Evolutionary conservation across 352 stramenopile species (phyloP).

Genomic region (Elongisporangium senticosum): DNA sequence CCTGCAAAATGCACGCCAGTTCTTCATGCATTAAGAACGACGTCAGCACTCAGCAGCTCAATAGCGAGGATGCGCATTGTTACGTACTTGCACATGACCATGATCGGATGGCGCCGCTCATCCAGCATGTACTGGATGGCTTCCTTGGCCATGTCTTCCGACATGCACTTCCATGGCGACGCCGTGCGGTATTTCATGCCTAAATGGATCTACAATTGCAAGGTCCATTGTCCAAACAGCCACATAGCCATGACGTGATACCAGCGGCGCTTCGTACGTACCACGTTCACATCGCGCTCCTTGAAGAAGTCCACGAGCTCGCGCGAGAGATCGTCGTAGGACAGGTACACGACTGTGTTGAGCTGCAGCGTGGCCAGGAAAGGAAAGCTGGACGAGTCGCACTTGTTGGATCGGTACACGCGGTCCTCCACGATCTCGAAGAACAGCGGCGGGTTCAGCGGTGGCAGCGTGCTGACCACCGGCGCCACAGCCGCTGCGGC

Average conservation of each 20-base stretch:
- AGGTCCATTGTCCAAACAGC: too few species aligned
- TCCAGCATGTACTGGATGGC: slow-evolving; percentile 82
- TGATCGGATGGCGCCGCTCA: slow-evolving; percentile 66
- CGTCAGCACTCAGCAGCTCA: neutral
- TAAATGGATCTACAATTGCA: slow-evolving; percentile 54
- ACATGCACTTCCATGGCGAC: slow-evolving; percentile 68
- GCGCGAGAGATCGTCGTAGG: slow-evolving; percentile 74
- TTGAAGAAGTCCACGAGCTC: slow-evolving; percentile 79
- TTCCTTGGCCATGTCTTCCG: slow-evolving; percentile 82
- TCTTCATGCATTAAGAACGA: slow-evolving; percentile 15
- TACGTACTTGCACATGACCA: slow-evolving; percentile 86
- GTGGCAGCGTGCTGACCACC: slow-evolving; percentile 55
- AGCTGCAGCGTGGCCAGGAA: slow-evolving; percentile 76
- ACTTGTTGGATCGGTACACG: slow-evolving; percentile 85
- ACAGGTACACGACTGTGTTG: slow-evolving; percentile 84
- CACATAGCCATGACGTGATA: neutral
- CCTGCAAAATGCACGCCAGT: slow-evolving; percentile 71
- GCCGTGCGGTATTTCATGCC: slow-evolving; percentile 73
- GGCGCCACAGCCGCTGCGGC: slow-evolving; percentile 13
- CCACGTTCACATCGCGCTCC: slow-evolving; percentile 73
- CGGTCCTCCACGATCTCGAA: slow-evolving; percentile 86
- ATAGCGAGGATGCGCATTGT: neutral
- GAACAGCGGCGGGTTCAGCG: slow-evolving; percentile 79
- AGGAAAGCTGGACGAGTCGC: slow-evolving; percentile 76
- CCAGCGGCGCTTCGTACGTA: slow-evolving; percentile 12